Evolutionary conservation across 1,284 basidiomycete species (phyloP), one percentile per base, ranked within the genome.

Genomic region (Naganishia sp.): DNA sequence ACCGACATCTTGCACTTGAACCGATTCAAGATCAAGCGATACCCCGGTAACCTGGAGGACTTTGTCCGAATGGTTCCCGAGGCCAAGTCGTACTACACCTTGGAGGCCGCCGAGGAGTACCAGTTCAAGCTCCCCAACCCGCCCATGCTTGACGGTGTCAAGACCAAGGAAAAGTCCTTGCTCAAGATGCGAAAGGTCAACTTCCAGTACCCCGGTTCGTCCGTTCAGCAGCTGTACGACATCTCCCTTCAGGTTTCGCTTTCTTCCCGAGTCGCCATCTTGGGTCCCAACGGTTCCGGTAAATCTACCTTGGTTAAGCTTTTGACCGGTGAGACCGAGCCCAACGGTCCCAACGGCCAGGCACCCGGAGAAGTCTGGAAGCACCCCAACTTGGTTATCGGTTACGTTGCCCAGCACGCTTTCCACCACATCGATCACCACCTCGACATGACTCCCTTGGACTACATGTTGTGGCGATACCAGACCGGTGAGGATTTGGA

Each of bases 381-480:
- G 85, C 94, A 97, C 84, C 94, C 94, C 70, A 97, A 97, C 86
- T 86, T 97, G 85, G 94, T 97, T 83, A 94, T 96, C 72, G 94
- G 94, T 80, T 97, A 97, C 84, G 94, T 97, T 73, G 94, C 94
- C 64, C 94, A 97, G 83, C 94, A 97, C 83, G 94, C 94, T 72
- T 96, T 95, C 92, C 93, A 96, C 86, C 94, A 96, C 82, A 97
- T 97, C 77, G 94, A 97, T 81, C 83, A 92, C 81, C 94, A 96
- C 80, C 90, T 97, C 78, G 94, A 96, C 86, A 94, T 94, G 86
- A 96, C 94, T 44, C 92, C 94, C 65, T 89, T 97, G 75, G 92
- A 97, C 84, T 97, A 97, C 87, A 93, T 97, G 90, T 84, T 96
- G 73, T 95, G 93, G 92, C 93, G 94, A 83, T 97, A 97, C 87